Conservation (phyloP, 2,329 filamentous ascomycete species). For the Pezizomycotina sp. region DNA sequence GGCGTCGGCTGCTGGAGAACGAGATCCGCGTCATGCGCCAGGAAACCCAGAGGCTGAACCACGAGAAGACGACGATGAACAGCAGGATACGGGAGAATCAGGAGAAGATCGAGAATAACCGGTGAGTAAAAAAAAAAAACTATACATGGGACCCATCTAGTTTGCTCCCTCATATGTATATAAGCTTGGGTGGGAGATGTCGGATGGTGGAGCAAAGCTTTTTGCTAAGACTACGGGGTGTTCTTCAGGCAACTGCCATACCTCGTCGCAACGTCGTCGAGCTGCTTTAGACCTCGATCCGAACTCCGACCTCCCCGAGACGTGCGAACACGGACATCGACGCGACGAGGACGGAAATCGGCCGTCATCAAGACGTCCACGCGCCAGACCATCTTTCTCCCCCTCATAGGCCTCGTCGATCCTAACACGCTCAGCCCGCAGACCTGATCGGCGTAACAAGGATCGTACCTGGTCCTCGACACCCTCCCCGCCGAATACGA, state of each 20-base stretch:
- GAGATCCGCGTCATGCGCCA: conserved; percentile 98
- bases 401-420: conserved; percentile 90
- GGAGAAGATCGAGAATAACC: conserved; percentile 98
- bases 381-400: conserved; percentile 93
- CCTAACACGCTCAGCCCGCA: conserved; percentile 80
- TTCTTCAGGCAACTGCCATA: conserved; percentile 74
- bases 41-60: conserved; percentile 81
- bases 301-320: conserved; percentile 85
- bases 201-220: conserved; percentile 4
- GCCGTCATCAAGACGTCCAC: conserved; percentile 99
- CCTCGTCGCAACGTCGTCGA: conserved; percentile 95
- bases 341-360: conserved; percentile 85
- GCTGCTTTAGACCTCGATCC: conserved; percentile 90
- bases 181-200: not conserved
- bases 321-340: conserved; percentile 97
- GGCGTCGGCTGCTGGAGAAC: conserved; percentile 85
- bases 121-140: too few relatives aligned
- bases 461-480: conserved; percentile 96
- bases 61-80: conserved; percentile 89
- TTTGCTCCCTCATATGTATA: conserved; percentile 16
- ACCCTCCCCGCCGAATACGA: conserved; percentile 96
- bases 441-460: conserved; percentile 98
- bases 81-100: conserved; percentile 99
- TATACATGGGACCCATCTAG: conserved; percentile 6
- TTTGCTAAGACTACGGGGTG: too few relatives aligned